Evolutionary conservation across 495 filamentous ascomycete genomes (phyloP), one percentile per base, ranked within the genome.

Genomic region (Schizothecium vesticola): DNA sequence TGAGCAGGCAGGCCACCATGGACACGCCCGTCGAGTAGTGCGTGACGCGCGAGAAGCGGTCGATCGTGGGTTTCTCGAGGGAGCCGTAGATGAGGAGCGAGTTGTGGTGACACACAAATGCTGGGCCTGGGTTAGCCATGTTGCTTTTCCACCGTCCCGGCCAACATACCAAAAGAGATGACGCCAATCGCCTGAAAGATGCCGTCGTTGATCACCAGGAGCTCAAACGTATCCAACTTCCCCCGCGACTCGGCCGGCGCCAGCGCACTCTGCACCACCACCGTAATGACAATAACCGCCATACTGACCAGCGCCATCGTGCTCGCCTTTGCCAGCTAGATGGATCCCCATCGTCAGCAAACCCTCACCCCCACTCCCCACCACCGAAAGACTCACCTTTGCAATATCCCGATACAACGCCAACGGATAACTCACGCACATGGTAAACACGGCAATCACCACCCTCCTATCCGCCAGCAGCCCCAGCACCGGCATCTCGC

Each of bases 41-140:
- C 31, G 95, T 99, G 56, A 99, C 93, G 28, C 77, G 86, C 28
- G 94, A 80, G 80, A 99, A 99, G 61, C 96, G 91, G 82, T 98
- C 93, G 69, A 99, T 86, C 3, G 95, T 99, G 12, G 95, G 95
- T 29, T 88, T 96, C 76, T 92, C 90, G 70, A 99, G 86, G 13
- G 95, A 98, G 70, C 93, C 94, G 79, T 99, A 99, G 74, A 99
- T 99, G 29, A 99, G 82, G 68, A 99, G 90, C 64, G 91, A 94
- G 79, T 98, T 99, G 77, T 99, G 95, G 76, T 99, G 85, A 79
- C 92, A 96, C 69, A 96, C 92, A 72, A 96, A 96, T 64, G 92
- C 92, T 93, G 71, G 16, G 5, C 0, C 13, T 19, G 1, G 16
- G 72, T 74, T 77, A 87, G 79, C 72, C 0, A 3, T 16, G 12